Evolutionary conservation across 2,329 filamentous ascomycete genomes (phyloP).

Genomic region (Diaporthe citrichinensis): DNA sequence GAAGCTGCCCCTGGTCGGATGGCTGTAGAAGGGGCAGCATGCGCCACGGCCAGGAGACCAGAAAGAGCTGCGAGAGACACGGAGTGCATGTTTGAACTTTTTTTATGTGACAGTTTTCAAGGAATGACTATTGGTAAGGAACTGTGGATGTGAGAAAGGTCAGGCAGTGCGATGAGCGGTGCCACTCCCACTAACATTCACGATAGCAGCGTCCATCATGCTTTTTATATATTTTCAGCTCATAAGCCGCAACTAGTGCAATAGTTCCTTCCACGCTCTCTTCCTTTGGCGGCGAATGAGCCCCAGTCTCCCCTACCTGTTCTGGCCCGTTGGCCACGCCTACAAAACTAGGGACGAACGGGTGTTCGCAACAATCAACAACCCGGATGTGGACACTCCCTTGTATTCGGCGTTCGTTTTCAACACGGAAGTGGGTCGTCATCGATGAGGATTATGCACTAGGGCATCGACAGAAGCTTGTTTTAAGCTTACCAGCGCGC

Average conservation of each 20-base stretch:
- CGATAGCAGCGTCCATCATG: background rate
- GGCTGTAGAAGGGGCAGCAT: background rate
- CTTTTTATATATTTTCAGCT: background rate
- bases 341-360: background rate
- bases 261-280: too few relatives aligned
- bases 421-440: too few relatives aligned
- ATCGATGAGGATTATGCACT: too few relatives aligned
- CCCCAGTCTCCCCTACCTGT: background rate
- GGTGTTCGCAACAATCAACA: slow-evolving; percentile 3
- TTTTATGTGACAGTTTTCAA: background rate
- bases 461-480: too few relatives aligned
- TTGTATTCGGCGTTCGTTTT: too few relatives aligned
- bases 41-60: background rate
- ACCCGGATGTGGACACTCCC: background rate
- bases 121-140: background rate
- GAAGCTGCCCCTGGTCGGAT: background rate
- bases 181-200: background rate
- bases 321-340: too few relatives aligned
- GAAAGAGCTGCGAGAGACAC: background rate
- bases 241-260: background rate
- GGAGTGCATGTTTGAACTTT: background rate
- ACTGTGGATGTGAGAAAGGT: background rate
- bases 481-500: too few relatives aligned
- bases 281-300: background rate
- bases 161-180: background rate